phyloP scores from a whole-genome alignment of 495 filamentous ascomycete species.

The Thozetella sp. region DNA sequence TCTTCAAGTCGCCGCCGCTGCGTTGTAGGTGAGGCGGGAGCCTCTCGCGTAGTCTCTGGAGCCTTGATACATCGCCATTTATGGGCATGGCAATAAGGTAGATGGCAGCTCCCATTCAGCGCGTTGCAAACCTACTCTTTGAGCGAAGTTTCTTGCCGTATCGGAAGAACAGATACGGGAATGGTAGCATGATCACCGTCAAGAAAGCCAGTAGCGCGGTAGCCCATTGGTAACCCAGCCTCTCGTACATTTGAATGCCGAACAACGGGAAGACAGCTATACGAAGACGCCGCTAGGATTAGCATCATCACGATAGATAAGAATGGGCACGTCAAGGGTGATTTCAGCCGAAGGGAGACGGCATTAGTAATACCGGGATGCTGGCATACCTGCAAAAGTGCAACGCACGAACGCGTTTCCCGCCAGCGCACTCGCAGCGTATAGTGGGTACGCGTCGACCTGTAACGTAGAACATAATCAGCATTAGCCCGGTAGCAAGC shows the following conservation, averaged over 20 bases:
- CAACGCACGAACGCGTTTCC: constrained; percentile 86
- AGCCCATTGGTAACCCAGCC: constrained; percentile 73
- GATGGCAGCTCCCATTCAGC: no score
- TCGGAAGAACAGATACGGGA: constrained; percentile 70
- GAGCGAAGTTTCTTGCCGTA: constrained; percentile 60
- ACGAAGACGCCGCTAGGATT: constrained; percentile 28
- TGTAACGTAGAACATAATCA: constrained; percentile 8
- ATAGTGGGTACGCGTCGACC: constrained; percentile 90
- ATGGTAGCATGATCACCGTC: constrained; percentile 69
- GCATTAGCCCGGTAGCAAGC: constrained; percentile 21
- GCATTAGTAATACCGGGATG: constrained; percentile 37
- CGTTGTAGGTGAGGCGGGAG: no score
- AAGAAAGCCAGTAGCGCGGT: constrained; percentile 68
- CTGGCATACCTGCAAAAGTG: constrained; percentile 77
- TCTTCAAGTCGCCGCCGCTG: no score
- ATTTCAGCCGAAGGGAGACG: constrained; percentile 56
- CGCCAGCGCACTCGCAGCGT: constrained; percentile 85
- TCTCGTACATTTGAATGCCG: constrained; percentile 62
- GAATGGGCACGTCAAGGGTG: constrained; percentile 34
- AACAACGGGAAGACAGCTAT: constrained; percentile 52
- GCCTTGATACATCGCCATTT: no score
- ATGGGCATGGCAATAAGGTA: no score
- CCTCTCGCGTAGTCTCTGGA: no score
- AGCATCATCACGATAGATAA: constrained; percentile 3
- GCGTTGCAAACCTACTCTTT: constrained; percentile 45